Conservation (phyloP, 2,329 filamentous ascomycete genomes). For the Pyrenochaeta sp. region DNA sequence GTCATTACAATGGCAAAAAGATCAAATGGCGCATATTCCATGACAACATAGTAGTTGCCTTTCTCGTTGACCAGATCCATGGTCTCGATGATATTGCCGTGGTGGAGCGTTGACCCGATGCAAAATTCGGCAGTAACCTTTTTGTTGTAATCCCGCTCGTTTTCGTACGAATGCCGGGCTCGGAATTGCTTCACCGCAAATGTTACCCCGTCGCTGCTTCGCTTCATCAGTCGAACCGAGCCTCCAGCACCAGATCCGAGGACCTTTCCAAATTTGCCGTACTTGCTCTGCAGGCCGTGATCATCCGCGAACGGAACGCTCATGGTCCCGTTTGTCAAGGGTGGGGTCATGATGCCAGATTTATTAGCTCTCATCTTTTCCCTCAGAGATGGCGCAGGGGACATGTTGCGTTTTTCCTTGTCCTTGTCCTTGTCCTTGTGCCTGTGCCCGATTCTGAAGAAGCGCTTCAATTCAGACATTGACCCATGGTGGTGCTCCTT, state of each 20-base stretch:
- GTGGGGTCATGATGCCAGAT: conserved; percentile 49
- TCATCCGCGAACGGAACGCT: conserved; percentile 90
- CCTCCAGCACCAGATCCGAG: conserved; percentile 93
- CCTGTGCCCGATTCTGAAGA: conserved; percentile 80
- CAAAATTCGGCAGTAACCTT: conserved; percentile 99
- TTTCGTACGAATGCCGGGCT: conserved; percentile 89
- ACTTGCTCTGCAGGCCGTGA: conserved; percentile 87
- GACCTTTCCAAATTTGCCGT: conserved; percentile 94
- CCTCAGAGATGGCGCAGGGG: conserved; percentile 64
- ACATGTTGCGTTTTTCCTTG: conserved; percentile 64
- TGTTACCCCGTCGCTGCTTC: conserved; percentile 88
- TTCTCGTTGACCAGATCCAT: conserved; percentile 96
- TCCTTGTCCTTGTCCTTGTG: conserved; percentile 61
- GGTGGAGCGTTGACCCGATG: conserved; percentile 94
- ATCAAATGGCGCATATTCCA: conserved; percentile 97
- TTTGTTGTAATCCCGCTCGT: conserved; percentile 94
- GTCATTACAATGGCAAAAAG: conserved; percentile 99
- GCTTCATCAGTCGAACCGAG: conserved; percentile 92
- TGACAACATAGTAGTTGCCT: conserved; percentile 95
- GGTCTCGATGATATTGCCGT: conserved; percentile 98
- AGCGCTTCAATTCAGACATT: conserved; percentile 95
- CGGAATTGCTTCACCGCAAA: conserved; percentile 99
- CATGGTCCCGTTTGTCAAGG: conserved; percentile 39
- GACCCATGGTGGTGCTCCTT: conserved; percentile 70
- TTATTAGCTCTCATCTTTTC: conserved; percentile 58